phyloP scores from a whole-genome alignment of 257 asterid genomes.

The Plectranthus barbatus region DNA sequence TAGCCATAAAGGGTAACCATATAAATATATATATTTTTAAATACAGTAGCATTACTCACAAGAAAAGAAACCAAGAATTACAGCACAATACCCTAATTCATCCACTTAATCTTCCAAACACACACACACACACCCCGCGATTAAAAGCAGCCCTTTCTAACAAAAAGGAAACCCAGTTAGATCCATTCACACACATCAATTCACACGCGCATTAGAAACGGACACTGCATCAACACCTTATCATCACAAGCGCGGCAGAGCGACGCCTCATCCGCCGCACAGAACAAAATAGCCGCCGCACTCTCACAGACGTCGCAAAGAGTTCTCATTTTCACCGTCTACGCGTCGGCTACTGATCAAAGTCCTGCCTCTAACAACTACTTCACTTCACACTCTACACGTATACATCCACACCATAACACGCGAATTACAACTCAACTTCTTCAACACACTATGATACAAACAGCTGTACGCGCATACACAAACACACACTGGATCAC shows the following conservation, averaged over 20 bases:
- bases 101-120: too few species aligned
- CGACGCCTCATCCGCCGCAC: conserved; percentile 98
- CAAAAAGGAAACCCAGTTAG: background rate
- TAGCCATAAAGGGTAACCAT: background rate
- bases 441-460: background rate
- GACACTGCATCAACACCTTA: conserved; percentile 33
- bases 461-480: background rate
- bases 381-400: conserved; percentile 3
- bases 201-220: background rate
- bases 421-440: background rate
- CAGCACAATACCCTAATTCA: too few species aligned
- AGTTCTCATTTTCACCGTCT: conserved; percentile 54
- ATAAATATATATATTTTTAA: background rate
- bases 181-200: conserved; percentile 6
- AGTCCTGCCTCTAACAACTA: background rate
- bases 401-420: background rate
- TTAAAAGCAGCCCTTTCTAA: background rate
- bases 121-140: too few species aligned
- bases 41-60: background rate
- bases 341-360: background rate
- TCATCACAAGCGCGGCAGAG: conserved; percentile 84
- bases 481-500: conserved; percentile 8
- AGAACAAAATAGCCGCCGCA: conserved; percentile 82
- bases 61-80: background rate
- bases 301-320: conserved; percentile 91